These are phyloP conservation scores for Rubus parviflorus DNA, from an alignment of 306 rosid species.

Conservation along the genomic window DNA sequence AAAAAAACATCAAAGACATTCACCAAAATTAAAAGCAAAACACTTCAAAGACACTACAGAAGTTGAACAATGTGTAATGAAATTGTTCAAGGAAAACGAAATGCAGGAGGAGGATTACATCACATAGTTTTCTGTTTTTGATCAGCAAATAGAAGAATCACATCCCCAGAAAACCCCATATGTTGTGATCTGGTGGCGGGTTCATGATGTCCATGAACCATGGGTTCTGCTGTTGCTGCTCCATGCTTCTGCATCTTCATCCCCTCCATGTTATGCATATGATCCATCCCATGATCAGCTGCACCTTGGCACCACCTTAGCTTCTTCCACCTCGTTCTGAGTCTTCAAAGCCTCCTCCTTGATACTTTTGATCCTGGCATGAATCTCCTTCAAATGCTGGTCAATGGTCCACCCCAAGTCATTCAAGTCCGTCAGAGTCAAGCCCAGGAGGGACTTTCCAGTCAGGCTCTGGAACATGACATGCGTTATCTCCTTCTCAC, in stretches of 20 bases:
- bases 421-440: conserved; percentile 26
- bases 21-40: neutral
- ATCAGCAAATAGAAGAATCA: conserved; percentile 20
- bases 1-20: neutral
- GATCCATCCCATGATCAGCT: neutral
- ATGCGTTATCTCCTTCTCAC: conserved; percentile 19
- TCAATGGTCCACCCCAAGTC: conserved; percentile 34
- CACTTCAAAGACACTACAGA: neutral
- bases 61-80: neutral
- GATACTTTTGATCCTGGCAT: neutral
- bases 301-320: neutral
- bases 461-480: conserved; percentile 25
- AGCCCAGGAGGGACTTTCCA: conserved; percentile 9
- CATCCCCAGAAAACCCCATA: conserved; percentile 15
- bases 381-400: conserved; percentile 21
- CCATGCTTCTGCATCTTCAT: neutral
- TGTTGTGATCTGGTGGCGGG: neutral
- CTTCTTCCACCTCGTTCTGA: neutral
- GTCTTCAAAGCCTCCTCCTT: neutral
- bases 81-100: conserved; percentile 11
- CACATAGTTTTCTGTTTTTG: conserved; percentile 7
- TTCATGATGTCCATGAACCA: neutral
- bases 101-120: conserved; percentile 7
- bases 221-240: neutral
- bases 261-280: neutral